Percentiles rank a stretch among this genome's conserved stretches.
These are phyloP conservation scores for Dioszegia crocea DNA, from an alignment of 768 basidiomycete genomes.

Conservation along the genomic window DNA sequence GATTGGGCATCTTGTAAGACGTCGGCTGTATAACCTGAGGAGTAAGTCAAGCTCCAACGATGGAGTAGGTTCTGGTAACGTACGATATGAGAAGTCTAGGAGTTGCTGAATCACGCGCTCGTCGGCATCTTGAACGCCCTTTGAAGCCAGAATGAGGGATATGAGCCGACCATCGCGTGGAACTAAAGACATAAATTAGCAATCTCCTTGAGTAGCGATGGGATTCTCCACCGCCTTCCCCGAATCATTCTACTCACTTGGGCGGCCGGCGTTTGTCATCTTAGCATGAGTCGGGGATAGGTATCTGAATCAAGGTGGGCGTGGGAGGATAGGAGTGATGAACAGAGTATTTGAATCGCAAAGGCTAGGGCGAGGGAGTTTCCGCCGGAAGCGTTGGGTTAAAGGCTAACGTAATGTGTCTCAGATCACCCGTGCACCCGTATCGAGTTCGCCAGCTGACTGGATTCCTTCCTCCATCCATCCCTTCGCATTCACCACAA, in stretches of 20 bases:
- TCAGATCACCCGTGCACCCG: not conserved
- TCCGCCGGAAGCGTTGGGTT: not conserved
- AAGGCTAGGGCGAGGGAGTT: too few species aligned
- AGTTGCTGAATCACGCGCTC: constrained; percentile 53
- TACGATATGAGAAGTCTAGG: constrained; percentile 53
- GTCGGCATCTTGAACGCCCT: constrained; percentile 52
- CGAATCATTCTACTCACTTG: constrained; percentile 9
- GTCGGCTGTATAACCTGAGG: constrained; percentile 54
- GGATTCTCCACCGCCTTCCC: not conserved
- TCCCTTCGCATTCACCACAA: not conserved
- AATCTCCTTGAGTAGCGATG: not conserved
- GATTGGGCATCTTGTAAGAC: constrained; percentile 49
- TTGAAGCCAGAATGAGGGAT: constrained; percentile 51
- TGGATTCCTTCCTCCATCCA: not conserved
- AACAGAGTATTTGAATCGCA: too few species aligned
- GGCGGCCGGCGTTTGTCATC: constrained; percentile 13
- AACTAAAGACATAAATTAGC: constrained; percentile 24
- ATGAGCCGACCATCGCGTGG: constrained; percentile 53
- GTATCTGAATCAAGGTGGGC: too few species aligned
- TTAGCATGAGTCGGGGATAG: not conserved
- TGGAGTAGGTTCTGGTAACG: constrained; percentile 10
- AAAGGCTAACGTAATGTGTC: not conserved
- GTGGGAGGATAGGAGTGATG: too few species aligned
- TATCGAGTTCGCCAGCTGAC: not conserved
- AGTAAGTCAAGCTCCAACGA: too few species aligned